Evolutionary conservation across 2,329 filamentous ascomycete genomes (phyloP), one percentile per base, ranked within the genome.

Genomic region (Clarireedia paspali): DNA sequence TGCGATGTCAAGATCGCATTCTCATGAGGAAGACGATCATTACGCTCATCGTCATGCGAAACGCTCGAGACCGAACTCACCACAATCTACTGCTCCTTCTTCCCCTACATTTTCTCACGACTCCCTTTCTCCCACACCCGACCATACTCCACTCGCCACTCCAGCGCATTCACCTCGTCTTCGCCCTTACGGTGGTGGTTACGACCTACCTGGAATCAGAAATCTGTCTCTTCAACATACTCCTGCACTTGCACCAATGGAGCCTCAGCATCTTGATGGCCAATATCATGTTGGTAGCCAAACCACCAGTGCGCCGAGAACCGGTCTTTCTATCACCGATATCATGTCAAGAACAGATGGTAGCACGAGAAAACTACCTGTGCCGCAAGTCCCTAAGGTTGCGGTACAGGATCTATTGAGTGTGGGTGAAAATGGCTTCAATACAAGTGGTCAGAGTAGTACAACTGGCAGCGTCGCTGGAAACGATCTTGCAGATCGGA

Each of bases 71-170:
- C 92, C 94, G 45, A 94, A 91, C 71, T 96, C 92, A 38, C 94
- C 92, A 53, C 90, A 95, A 73, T 96, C 91, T 7, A 97, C 92
- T 2, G 92, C 92, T 48, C 94, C 94, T 20, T 95, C 92, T 26
- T 97, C 92, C 34, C 92, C 92, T 26, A 96, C 91, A 3, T 96
- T 96, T 71, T 96, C 92, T 2, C 91, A 96, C 73, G 91, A 96
- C 72, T 96, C 92, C 10, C 81, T 92, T 47, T 97, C 92, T 9
- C 94, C 92, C 4, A 99, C 92, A 1, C 94, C 92, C 10, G 92
- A 97, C 68, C 91, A 96, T 76, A 97, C 94, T n/a, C 92, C 92
- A n/a, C 84, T 97, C 55, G 92, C 91, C 27, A 99, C 92, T 5
- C 92, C 92, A 4, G 92, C 91, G 45, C 94, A 97, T 72, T 96